phyloP scores from a whole-genome alignment of 2,329 filamentous ascomycete genomes.

The Ophiostoma quercus region DNA sequence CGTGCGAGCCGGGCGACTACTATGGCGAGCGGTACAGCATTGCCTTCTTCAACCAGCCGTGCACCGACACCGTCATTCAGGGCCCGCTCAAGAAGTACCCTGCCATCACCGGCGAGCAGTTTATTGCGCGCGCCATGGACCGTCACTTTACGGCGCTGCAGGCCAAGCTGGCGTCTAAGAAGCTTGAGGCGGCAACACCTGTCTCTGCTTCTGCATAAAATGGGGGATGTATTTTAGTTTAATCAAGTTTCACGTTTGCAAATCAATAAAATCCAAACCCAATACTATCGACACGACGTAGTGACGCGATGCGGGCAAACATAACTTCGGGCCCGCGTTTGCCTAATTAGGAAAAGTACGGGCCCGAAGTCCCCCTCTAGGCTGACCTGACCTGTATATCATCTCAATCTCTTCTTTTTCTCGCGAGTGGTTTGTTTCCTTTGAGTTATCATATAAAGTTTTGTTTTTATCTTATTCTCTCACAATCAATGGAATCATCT shows the following conservation, averaged over 20 bases:
- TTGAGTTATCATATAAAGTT: no score
- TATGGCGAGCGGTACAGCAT: conserved; percentile 60
- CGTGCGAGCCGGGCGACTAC: conserved; percentile 47
- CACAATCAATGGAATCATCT: background rate
- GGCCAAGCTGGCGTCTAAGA: conserved; percentile 24
- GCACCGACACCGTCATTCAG: conserved; percentile 53
- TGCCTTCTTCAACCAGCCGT: conserved; percentile 56
- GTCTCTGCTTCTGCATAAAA: conserved; percentile 17
- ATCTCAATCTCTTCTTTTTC: background rate
- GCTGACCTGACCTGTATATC: background rate
- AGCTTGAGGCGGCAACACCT: background rate
- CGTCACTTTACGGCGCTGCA: conserved; percentile 30
- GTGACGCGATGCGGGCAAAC: background rate
- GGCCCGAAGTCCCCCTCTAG: background rate
- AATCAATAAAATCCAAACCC: no score
- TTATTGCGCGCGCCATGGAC: conserved; percentile 39
- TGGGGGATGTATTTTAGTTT: background rate
- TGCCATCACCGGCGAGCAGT: conserved; percentile 54
- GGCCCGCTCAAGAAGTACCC: conserved; percentile 59
- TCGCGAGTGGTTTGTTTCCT: no score
- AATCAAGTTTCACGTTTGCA: no score
- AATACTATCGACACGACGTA: background rate
- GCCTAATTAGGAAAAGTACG: background rate
- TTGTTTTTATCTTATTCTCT: no score
- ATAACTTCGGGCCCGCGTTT: conserved; percentile 2